Evolutionary conservation across 1,139 yeast species (phyloP).

Genomic region (Wickerhamomyces sp.): DNA sequence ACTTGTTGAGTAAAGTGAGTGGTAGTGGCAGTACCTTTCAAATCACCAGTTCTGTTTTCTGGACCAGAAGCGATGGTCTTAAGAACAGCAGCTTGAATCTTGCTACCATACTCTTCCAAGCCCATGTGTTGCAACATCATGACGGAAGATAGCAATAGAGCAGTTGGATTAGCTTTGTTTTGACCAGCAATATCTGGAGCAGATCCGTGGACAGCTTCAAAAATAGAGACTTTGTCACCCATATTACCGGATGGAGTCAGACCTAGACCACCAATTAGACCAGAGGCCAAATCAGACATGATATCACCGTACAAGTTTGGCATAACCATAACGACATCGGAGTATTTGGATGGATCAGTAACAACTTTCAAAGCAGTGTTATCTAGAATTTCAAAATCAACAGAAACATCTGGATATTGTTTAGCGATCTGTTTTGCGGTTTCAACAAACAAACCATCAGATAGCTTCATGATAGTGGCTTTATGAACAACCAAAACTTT

Average conservation of each 20-base stretch:
- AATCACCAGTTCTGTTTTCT: constrained; percentile 91
- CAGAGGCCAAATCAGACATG: constrained; percentile 95
- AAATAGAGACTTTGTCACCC: constrained; percentile 96
- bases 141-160: constrained; percentile 87
- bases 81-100: constrained; percentile 84
- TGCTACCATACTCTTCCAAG: constrained; percentile 70
- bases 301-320: constrained; percentile 99
- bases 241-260: constrained; percentile 98
- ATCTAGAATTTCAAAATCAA: constrained; percentile 86
- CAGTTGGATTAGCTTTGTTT: constrained; percentile 98
- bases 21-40: constrained; percentile 90
- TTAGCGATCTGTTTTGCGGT: constrained; percentile 85
- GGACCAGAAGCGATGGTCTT: constrained; percentile 93
- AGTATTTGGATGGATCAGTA: constrained; percentile 80
- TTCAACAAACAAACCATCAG: constrained; percentile 93
- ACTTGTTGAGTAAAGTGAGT: constrained; percentile 81
- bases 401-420: constrained; percentile 86
- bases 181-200: constrained; percentile 99
- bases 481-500: constrained; percentile 94
- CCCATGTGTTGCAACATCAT: constrained; percentile 99
- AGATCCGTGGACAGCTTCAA: constrained; percentile 99
- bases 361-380: constrained; percentile 91
- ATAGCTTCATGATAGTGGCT: constrained; percentile 96
- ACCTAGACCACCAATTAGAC: constrained; percentile 97
- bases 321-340: constrained; percentile 92